Percentiles rank a stretch among this genome's conserved stretches.
phyloP scores from a whole-genome alignment of 2,329 filamentous ascomycete genomes.

The Chrysosporium queenslandicum region DNA sequence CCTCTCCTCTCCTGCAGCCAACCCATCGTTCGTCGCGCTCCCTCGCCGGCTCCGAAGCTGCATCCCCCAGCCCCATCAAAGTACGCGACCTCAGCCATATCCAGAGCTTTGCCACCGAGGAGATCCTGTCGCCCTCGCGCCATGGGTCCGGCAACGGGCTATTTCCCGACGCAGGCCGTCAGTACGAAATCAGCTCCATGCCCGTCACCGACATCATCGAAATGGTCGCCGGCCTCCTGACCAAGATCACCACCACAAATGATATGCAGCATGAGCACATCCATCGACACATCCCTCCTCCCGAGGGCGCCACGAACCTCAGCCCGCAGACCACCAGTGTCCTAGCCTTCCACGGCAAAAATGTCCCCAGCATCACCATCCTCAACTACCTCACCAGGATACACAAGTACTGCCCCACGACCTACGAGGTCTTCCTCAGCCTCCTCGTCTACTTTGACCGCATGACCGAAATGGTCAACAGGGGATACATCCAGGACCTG shows the following conservation, averaged over 20 bases:
- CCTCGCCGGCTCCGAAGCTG: conserved; percentile 33
- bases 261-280: conserved; percentile 87
- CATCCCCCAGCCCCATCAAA: conserved; percentile 55
- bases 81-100: conserved; percentile 87
- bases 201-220: conserved; percentile 95
- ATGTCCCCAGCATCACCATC: conserved; percentile 93
- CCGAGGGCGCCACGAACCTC: conserved; percentile 48
- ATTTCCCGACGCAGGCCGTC: conserved; percentile 44
- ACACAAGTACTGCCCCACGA: conserved; percentile 97
- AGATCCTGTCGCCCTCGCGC: conserved; percentile 44
- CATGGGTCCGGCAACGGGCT: neutral
- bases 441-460: conserved; percentile 95
- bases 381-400: conserved; percentile 91
- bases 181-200: conserved; percentile 96
- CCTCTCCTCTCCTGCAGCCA: conserved; percentile 39
- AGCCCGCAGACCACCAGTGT: conserved; percentile 61
- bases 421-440: conserved; percentile 94
- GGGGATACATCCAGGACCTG: conserved; percentile 34
- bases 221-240: conserved; percentile 93
- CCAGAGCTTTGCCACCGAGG: conserved; percentile 72
- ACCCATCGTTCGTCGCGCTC: conserved; percentile 38
- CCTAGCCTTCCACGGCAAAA: conserved; percentile 94
- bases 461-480: conserved; percentile 94
- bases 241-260: conserved; percentile 95
- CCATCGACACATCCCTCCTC: conserved; percentile 59